Conservation (phyloP, 2,329 filamentous ascomycete genomes). For the Onygenales sp. region DNA sequence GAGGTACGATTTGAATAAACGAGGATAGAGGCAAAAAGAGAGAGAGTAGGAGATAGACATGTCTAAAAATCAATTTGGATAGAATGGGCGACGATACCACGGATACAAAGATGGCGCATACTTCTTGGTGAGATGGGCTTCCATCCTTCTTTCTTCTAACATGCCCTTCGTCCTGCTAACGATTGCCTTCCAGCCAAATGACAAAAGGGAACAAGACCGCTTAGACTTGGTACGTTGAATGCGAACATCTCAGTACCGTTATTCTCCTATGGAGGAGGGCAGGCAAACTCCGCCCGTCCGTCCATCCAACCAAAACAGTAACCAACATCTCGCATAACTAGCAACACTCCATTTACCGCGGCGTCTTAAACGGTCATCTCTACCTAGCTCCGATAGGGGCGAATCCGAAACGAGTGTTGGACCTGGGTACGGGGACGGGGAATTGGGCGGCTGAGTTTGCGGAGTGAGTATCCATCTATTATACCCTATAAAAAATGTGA, state of each 20-base stretch:
- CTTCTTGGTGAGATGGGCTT: constrained; percentile 6
- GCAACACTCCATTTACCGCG: constrained; percentile 7
- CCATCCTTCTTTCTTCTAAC: not conserved
- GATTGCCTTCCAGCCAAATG: constrained; percentile 8
- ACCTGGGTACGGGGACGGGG: constrained; percentile 10
- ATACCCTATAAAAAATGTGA: not conserved
- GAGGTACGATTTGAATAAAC: constrained; percentile 1
- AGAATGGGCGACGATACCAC: constrained; percentile 11
- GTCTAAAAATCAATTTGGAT: not conserved
- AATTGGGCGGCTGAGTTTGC: constrained; percentile 10
- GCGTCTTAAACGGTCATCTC: constrained; percentile 7
- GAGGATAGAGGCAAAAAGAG: not conserved
- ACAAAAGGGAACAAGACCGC: constrained; percentile 10
- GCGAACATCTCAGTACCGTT: not conserved
- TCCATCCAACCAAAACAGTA: not conserved
- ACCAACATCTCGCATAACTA: not conserved
- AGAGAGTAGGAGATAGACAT: not conserved
- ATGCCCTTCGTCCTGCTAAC: not conserved
- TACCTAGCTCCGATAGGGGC: constrained; percentile 5
- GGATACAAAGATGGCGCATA: constrained; percentile 9
- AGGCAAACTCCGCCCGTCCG: not conserved
- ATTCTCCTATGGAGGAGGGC: not conserved
- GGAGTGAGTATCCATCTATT: constrained; percentile 6
- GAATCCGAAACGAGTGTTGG: constrained; percentile 5
- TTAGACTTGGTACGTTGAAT: constrained; percentile 10